Conservation (phyloP, 2,329 filamentous ascomycete species). For the Claviceps cyperi region DNA sequence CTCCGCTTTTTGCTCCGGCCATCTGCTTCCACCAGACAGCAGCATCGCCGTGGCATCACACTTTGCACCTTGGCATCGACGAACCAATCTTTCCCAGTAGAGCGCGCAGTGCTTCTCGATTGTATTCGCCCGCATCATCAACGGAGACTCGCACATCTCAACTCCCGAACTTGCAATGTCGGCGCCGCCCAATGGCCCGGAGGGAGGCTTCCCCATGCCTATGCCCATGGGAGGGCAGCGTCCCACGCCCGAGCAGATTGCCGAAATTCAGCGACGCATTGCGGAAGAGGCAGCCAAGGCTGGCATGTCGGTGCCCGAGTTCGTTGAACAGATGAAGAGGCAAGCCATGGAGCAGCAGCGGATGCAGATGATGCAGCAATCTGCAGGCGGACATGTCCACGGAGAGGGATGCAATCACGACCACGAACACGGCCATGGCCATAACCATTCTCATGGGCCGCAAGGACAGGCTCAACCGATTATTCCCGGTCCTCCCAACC, state of each 20-base stretch:
- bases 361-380: constrained; percentile 29
- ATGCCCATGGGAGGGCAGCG: constrained; percentile 21
- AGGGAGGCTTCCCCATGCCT: constrained; percentile 14
- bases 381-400: constrained; percentile 8
- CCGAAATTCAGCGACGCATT: constrained; percentile 68
- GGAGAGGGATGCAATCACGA: constrained; percentile 13
- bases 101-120: constrained; percentile 2
- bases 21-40: too few relatives aligned
- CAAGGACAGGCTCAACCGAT: constrained; percentile 51
- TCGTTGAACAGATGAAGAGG: constrained; percentile 54
- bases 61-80: background rate
- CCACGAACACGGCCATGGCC: constrained; percentile 15
- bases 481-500: constrained; percentile 68
- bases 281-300: constrained; percentile 69
- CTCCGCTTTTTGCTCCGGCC: too few relatives aligned
- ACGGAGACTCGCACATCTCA: background rate
- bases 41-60: background rate
- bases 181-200: constrained; percentile 11
- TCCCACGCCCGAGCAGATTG: constrained; percentile 74
- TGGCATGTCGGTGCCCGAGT: constrained; percentile 74
- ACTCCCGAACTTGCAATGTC: constrained; percentile 13
- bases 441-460: constrained; percentile 9
- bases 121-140: constrained; percentile 3
- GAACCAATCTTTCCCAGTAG: background rate
- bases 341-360: constrained; percentile 36